Base-by-base conservation (phyloP, 345 rosid genomes). In the Durio zibethinus region DNA sequence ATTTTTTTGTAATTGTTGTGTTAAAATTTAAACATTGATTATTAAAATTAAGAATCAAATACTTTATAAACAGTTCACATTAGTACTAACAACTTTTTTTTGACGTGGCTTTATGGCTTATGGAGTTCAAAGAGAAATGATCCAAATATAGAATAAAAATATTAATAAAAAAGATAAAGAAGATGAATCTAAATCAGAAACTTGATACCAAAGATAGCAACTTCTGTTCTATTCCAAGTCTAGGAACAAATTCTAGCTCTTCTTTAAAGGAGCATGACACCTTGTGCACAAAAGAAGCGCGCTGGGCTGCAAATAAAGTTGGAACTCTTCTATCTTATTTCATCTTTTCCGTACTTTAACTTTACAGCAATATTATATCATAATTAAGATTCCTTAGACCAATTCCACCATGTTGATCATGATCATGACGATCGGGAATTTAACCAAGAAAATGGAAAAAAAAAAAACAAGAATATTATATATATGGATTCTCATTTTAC, bases 201-300 rank as follows among this genome's bases (percentile, higher is more conserved):
- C 40, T 38, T 47, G 33, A 7, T 35, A 33, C 50, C 69, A 72
- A 87, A 81, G 80, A 76, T 57, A 35, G 65, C 75, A 50, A 45
- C 12, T 81, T 59, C 4, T 15, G 1, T 35, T 70, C 2, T 31
- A 15, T 57, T 72, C 63, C 52, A 66, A 18, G 10, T 74, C 6
- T 60, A 68, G 56, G 72, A 73, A 81, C 54, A 71, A 57, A 76
- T 57, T 74, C 72, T 35, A 20, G 42, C 57, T 60, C 29, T 68
- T 65, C 61, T 84, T 77, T 78, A 69, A 3, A 76, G 48, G 64
- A 64, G 73, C 50, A 76, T 63, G 77, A 79, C 74, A 77, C 79
- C 88, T 81, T 76, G 88, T 81, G 83, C 48, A 78, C 81, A 82
- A 81, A 83, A 81, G 80, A 76, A 79, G 54, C 59, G 12, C 33